phyloP scores from a whole-genome alignment of 331 rosid genomes.

The Arachis monticola region DNA sequence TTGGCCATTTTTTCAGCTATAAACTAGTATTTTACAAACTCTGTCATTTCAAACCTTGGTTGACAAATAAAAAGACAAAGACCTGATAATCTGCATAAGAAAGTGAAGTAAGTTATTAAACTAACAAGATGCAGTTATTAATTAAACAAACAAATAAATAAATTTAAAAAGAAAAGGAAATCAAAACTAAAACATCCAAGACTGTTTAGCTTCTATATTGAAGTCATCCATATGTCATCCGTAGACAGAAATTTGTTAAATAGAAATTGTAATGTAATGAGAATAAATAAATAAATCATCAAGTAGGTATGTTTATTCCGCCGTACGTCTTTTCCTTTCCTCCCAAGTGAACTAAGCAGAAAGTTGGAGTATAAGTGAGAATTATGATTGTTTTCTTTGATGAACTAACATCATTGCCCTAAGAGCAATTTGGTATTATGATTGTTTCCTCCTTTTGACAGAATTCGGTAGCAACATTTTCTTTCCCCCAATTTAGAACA shows the following conservation, averaged over 20 bases:
- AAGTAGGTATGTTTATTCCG: background rate
- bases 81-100: constrained; percentile 40
- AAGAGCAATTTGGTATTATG: constrained; percentile 9
- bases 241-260: constrained; percentile 8
- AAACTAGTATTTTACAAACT: constrained; percentile 31
- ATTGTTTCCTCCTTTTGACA: constrained; percentile 1
- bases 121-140: background rate
- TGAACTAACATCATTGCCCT: background rate
- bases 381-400: constrained; percentile 1
- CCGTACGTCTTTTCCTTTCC: background rate
- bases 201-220: background rate
- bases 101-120: constrained; percentile 13
- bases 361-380: background rate
- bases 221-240: constrained; percentile 2
- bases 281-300: background rate
- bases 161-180: background rate
- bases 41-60: constrained; percentile 25
- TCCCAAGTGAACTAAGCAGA: background rate
- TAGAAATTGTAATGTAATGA: constrained; percentile 7
- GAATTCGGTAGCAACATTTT: constrained; percentile 4
- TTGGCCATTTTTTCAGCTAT: constrained; percentile 31
- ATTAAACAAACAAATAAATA: background rate
- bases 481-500: constrained; percentile 13
- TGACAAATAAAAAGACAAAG: constrained; percentile 33
- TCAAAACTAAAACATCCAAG: constrained; percentile 22